Conservation (phyloP, 1,284 basidiomycete genomes). For the Mycosarcoma mackinlayi region DNA sequence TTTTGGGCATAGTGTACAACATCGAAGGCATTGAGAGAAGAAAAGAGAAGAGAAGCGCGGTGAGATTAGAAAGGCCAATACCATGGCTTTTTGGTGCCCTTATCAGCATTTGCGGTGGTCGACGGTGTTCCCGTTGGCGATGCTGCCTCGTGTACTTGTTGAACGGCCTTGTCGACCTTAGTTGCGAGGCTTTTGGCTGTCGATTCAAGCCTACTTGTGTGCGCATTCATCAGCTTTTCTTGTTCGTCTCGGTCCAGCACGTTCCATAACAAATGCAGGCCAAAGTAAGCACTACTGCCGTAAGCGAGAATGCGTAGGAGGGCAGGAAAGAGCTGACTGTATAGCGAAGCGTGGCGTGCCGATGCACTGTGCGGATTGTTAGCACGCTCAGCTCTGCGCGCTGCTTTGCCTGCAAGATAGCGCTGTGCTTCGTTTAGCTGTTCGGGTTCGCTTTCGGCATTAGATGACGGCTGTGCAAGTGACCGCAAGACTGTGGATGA, state of each 20-base stretch:
- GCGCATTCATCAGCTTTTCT: slow-evolving; percentile 27
- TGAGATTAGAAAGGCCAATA: slow-evolving; percentile 34
- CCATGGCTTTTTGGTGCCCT: slow-evolving; percentile 14
- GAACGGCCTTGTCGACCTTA: slow-evolving; percentile 20
- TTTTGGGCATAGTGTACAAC: slow-evolving; percentile 4
- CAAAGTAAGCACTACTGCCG: slow-evolving; percentile 63
- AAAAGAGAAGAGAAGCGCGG: background rate
- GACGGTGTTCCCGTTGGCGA: background rate
- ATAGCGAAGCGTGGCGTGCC: slow-evolving; percentile 55
- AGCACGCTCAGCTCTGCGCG: slow-evolving; percentile 15
- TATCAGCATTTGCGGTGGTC: background rate
- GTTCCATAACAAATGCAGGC: slow-evolving; percentile 62
- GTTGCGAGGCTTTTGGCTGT: slow-evolving; percentile 35
- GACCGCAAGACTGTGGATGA: slow-evolving; percentile 1
- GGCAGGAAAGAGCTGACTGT: slow-evolving; percentile 60
- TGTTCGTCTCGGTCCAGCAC: slow-evolving; percentile 57
- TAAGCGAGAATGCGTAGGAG: slow-evolving; percentile 63
- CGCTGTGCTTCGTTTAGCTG: slow-evolving; percentile 41
- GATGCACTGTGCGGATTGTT: slow-evolving; percentile 29
- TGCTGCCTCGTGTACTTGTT: background rate
- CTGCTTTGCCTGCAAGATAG: slow-evolving; percentile 41
- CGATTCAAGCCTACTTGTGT: slow-evolving; percentile 31
- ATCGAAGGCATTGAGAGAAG: background rate
- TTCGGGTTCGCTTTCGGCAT: slow-evolving; percentile 4
- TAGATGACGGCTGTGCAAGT: slow-evolving; percentile 11